Evolutionary conservation across 2,329 filamentous ascomycete species (phyloP).

Genomic region (Leptographium galeiforme): DNA sequence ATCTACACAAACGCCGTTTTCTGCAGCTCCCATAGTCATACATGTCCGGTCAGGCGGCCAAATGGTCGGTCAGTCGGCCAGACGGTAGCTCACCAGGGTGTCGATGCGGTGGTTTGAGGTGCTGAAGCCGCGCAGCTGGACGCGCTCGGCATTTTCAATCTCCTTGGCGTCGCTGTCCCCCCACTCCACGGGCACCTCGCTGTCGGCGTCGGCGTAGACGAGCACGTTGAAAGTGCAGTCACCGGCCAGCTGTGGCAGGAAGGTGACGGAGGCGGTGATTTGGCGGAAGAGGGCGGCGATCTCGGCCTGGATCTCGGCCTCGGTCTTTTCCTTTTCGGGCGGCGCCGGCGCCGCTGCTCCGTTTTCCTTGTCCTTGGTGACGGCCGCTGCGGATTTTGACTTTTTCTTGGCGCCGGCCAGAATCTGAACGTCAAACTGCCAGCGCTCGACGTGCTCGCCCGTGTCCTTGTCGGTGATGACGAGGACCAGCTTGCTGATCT

Average conservation of each 20-base stretch:
- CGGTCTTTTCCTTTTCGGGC: slow-evolving; percentile 82
- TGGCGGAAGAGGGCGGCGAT: slow-evolving; percentile 96
- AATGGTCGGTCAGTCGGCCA: slow-evolving; percentile 24
- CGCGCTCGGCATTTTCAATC: slow-evolving; percentile 85
- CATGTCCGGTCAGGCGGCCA: neutral
- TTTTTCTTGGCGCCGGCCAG: slow-evolving; percentile 23
- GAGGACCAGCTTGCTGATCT: slow-evolving; percentile 93
- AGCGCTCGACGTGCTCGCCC: slow-evolving; percentile 87
- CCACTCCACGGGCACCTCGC: slow-evolving; percentile 95
- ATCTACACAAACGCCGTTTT: neutral
- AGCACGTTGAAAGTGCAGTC: slow-evolving; percentile 98
- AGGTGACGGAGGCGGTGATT: slow-evolving; percentile 95
- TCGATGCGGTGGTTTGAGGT: slow-evolving; percentile 90
- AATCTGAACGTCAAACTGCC: slow-evolving; percentile 71
- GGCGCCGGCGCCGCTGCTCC: slow-evolving; percentile 25
- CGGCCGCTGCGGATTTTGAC: slow-evolving; percentile 21
- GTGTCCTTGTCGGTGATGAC: slow-evolving; percentile 97
- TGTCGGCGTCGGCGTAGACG: slow-evolving; percentile 93
- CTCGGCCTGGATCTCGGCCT: slow-evolving; percentile 85
- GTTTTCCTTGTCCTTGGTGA: slow-evolving; percentile 22
- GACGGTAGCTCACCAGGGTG: slow-evolving; percentile 84
- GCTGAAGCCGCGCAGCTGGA: slow-evolving; percentile 90
- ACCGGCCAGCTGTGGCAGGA: slow-evolving; percentile 82
- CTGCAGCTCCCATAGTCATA: neutral
- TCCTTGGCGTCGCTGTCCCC: slow-evolving; percentile 97